Evolutionary conservation across 371 early-diverging fungal species (phyloP), one percentile per base, ranked within the genome.

Genomic region (Syncephalastrum contaminatum): DNA sequence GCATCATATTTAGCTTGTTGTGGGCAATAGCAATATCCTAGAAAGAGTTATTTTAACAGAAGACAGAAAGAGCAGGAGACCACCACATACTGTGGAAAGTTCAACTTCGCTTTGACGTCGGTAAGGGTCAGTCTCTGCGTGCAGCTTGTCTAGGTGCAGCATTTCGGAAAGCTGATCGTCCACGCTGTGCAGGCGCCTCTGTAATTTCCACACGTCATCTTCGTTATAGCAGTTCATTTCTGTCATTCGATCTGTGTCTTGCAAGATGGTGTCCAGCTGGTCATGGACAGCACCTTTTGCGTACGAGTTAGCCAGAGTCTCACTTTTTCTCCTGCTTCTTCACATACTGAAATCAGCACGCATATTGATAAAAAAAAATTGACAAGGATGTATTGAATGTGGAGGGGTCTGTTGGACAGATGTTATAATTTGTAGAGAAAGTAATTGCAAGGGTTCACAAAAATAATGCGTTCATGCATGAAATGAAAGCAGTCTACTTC

Each of bases 71-170:
- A 30, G n/a, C n/a, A 30, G 36, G 36, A 30, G 7, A 25, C 25
- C 21, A 15, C 36, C 14, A 4, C 13, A 4, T 61, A 48, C 65
- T 10, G 66, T 56, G 18, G 69, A 66, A 18, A 72, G 41, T 39
- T 59, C 52, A 15, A 53, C 73, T 56, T 72, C 64, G 8, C 69
- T 66, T 12, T 51, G 40, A 27, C 54, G 51, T 41, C 69, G 66
- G 47, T 72, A 68, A 16, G 69, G 69, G 22, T 70, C 64, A 49
- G 58, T 66, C 20, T 54, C 40, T 2, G 39, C 40, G 10, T 61
- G 45, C 10, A 43, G 16, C 15, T 42, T 40, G 16, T 62, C 43
- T 13, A 18, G 56, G 18, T 62, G 12, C 3, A 19, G 18, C 15
- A 12, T 36, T 21, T 4, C 22, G 10, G 36, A 30, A 10, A 30